Evolutionary conservation across 768 basidiomycete genomes (phyloP).

Genomic region (Leucocoprinus birnbaumii): DNA sequence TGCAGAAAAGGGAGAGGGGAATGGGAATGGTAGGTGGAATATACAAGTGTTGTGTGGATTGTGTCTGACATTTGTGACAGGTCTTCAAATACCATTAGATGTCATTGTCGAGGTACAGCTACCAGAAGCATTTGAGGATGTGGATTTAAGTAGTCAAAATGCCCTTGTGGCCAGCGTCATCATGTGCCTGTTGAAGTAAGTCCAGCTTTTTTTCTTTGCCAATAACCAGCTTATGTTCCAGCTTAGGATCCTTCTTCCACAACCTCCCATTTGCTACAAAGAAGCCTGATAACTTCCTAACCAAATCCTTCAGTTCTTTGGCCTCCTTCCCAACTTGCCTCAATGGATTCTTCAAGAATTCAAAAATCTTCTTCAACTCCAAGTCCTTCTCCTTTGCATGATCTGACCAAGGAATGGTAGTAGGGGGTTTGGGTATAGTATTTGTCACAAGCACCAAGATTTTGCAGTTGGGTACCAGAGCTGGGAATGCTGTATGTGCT

Average conservation of each 20-base stretch:
- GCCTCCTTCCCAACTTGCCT: not conserved
- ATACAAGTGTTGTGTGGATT: slow-evolving; percentile 17
- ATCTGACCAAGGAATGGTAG: slow-evolving; percentile 6
- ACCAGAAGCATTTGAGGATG: slow-evolving; percentile 22
- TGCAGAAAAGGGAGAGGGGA: slow-evolving; percentile 23
- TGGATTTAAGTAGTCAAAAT: slow-evolving; percentile 18
- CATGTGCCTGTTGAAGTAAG: slow-evolving; percentile 20
- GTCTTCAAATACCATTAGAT: slow-evolving; percentile 28
- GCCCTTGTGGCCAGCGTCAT: slow-evolving; percentile 27
- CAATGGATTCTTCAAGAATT: slow-evolving; percentile 10
- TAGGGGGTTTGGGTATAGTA: not conserved
- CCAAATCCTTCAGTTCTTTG: not conserved
- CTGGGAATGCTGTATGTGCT: no score
- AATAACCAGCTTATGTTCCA: slow-evolving; percentile 18
- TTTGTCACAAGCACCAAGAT: no score
- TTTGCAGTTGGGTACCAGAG: no score
- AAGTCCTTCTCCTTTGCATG: slow-evolving; percentile 7
- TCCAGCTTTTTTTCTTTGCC: slow-evolving; percentile 11
- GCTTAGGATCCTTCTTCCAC: slow-evolving; percentile 17
- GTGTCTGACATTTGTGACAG: slow-evolving; percentile 29
- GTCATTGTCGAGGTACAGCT: slow-evolving; percentile 26
- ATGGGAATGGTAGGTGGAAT: slow-evolving; percentile 24
- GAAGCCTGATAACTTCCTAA: slow-evolving; percentile 12
- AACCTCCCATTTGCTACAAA: slow-evolving; percentile 14
- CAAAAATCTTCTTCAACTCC: slow-evolving; percentile 9